Base-by-base conservation (phyloP, 768 basidiomycete species). In the Boletus fagicola region DNA sequence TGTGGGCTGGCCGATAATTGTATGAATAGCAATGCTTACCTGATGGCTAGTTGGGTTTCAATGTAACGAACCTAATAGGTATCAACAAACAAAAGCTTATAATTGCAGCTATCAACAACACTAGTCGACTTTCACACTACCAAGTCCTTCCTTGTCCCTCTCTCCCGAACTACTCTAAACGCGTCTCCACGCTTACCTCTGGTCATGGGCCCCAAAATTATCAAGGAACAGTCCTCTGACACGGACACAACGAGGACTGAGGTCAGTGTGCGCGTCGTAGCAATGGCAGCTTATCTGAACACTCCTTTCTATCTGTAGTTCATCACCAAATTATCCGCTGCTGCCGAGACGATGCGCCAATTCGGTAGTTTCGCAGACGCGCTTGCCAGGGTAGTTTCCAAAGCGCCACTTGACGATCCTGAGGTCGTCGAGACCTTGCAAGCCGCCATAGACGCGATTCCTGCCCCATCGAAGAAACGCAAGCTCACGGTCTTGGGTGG, bases 321-420 rank as follows among this genome's bases (percentile, higher is more conserved):
- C 70, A 77, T 80, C 35, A 68, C 74, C 31, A 79, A 80, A 63
- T 76, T 90, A 61, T 70, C 67, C 59, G 74, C 76, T 24, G 81
- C 88, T 56, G 86, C 88, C 39, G 79, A 81, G 48, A 73, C 81
- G 38, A 79, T 92, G 82, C 83, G 84, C 58, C 78, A 81, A 57
- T 84, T 82, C 51, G 85, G 86, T 5, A 75, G 75, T 49, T 67
- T 84, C 43, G 83, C 84, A 16, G 88, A 90, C 42, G 70, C 78
- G 30, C 87, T 86, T 64, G 80, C 83, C 11, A 77, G 75, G 46
- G 68, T 80, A 33, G 73, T 85, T 49, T 71, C 75, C 42, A 75
- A 77, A 55, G 61, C 68, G 47, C 71, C 69, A 44, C 72, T 70
- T 56, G 72, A 69, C 39, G 69, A 72, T 63, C 60, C 72, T 16